Conservation (phyloP, 345 rosid genomes). For the Murraya paniculata region DNA sequence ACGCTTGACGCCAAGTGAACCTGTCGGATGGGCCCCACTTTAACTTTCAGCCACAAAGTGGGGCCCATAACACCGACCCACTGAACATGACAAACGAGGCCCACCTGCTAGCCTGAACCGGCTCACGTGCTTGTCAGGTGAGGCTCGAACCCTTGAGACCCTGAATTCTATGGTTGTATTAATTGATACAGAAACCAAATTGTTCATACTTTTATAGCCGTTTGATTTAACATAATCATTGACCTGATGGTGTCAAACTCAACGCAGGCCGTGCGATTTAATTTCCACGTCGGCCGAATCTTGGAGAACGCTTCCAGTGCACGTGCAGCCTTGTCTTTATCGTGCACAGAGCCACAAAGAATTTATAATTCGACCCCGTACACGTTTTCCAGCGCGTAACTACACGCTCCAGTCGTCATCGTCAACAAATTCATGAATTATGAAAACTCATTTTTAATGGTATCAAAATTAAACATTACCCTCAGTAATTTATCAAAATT, state of each 20-base stretch:
- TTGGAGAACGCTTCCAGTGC: neutral
- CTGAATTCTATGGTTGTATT: neutral
- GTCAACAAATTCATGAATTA: too few relatives aligned
- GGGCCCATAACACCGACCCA: neutral
- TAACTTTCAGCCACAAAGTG: neutral
- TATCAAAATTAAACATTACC: too few relatives aligned
- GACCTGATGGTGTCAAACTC: neutral
- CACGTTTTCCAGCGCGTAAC: neutral
- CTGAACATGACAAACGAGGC: neutral
- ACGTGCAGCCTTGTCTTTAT: neutral
- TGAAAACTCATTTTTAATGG: too few relatives aligned
- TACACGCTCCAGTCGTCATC: neutral
- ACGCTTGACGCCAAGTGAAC: neutral
- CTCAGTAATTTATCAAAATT: too few relatives aligned
- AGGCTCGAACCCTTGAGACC: neutral
- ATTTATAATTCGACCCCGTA: neutral
- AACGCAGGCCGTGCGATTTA: neutral
- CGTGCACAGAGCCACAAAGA: neutral
- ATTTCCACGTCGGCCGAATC: neutral
- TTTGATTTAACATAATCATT: neutral
- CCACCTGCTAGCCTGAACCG: neutral
- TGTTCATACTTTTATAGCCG: neutral
- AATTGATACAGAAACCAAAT: neutral
- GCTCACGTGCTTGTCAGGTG: neutral
- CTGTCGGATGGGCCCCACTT: neutral